Evolutionary conservation across 176 grass and related monocot species (phyloP), one percentile per base, ranked within the genome.

Genomic region (Musa schizocarpa): DNA sequence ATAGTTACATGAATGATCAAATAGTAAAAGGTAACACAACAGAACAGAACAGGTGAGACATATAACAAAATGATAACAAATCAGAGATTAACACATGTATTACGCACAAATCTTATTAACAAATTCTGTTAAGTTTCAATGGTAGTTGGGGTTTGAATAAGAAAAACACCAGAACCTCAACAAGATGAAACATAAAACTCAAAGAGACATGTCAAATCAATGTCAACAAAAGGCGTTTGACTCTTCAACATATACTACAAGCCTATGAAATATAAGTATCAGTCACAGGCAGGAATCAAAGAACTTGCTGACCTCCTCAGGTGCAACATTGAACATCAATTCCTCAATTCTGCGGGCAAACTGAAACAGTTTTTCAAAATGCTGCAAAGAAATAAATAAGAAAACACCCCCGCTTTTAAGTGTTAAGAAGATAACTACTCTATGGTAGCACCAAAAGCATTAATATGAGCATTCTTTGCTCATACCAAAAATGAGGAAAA

Each of bases 341-440:
- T 98, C 95, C 84, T 98, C 90, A 57, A 88, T 82, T 86, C 52
- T 93, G 12, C 86, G 84, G 70, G 90, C 95, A 53, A 89, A 93
- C 76, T 98, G 95, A 76, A 98, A 98, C 77, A 98, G 68, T 71
- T 89, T 98, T 79, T 98, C 90, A 22, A 86, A 98, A 74, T 93
- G 86, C 90, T 93, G 82, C 55, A 86, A 89, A 24, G 77, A 76
- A 17, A 76, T 23, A 63, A 64, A 71, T 71, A 61, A 71, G 20
- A 62, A 50, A 58, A 29, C 26, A n/a, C 50, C 13, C 19, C 49
- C 13, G 51, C 23, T 11, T 11, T 22, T 9, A 25, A 23, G 3
- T 50, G 9, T 53, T 12, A 54, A 54, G 9, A 21, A 73, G n/a
- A 52, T 74, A 16, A 19, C 50, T 16, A 55, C 12, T 29, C 1